These are phyloP conservation scores for Yamadazyma nakazawae DNA, from an alignment of 805 yeast species.

Conservation along the genomic window DNA sequence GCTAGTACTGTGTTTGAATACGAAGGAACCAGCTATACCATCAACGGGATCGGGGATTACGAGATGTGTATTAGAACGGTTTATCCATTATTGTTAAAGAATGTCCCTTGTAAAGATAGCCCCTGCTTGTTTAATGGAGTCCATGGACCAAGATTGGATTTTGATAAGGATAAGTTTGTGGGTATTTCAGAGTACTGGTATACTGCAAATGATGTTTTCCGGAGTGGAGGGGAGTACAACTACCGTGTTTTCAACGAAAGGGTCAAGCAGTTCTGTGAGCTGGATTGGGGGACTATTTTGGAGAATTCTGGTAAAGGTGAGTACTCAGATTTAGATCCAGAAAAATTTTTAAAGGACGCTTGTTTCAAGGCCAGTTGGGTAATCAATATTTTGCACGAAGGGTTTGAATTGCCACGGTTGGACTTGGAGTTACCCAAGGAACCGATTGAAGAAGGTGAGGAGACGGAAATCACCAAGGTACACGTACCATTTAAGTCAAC, in stretches of 20 bases:
- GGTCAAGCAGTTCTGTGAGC: constrained; percentile 70
- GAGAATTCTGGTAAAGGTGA: constrained; percentile 50
- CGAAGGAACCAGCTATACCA: constrained; percentile 45
- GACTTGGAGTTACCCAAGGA: constrained; percentile 45
- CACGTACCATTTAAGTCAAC: constrained; percentile 78
- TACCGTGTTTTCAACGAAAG: constrained; percentile 63
- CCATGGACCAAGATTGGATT: constrained; percentile 87
- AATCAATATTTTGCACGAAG: constrained; percentile 82
- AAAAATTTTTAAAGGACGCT: constrained; percentile 56
- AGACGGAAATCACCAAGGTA: constrained; percentile 25
- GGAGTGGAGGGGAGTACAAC: constrained; percentile 85
- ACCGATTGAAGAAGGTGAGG: constrained; percentile 21
- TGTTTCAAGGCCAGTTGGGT: constrained; percentile 98
- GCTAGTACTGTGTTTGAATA: constrained; percentile 47
- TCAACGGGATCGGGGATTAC: constrained; percentile 77
- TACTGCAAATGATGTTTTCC: constrained; percentile 87
- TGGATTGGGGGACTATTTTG: constrained; percentile 61
- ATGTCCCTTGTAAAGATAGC: constrained; percentile 76
- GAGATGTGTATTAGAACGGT: constrained; percentile 67
- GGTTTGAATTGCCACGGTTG: constrained; percentile 79
- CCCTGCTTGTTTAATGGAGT: constrained; percentile 95
- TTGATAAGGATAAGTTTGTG: constrained; percentile 73
- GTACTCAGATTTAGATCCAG: constrained; percentile 55
- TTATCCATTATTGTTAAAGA: constrained; percentile 74
- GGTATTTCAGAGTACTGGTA: constrained; percentile 98